phyloP scores from a whole-genome alignment of 257 asterid species.

The Craterostigma plantagineum region DNA sequence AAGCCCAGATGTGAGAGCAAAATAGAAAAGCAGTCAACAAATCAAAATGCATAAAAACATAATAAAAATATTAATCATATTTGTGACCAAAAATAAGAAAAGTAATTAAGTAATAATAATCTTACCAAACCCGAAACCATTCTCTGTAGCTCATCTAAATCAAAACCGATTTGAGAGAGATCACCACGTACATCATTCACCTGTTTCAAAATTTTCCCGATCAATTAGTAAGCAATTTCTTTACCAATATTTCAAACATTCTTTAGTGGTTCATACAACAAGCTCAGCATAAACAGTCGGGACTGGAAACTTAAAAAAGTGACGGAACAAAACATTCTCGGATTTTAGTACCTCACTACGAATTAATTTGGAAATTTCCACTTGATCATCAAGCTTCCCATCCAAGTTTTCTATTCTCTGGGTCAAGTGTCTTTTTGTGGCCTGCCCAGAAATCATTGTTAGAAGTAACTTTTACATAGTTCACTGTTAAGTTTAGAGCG shows the following conservation, averaged over 20 bases:
- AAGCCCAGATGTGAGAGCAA: background rate
- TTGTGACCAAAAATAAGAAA: too few relatives aligned
- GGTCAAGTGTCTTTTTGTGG: conserved; percentile 75
- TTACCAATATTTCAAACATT: too few relatives aligned
- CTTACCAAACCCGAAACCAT: conserved; percentile 62
- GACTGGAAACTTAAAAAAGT: background rate
- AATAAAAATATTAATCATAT: too few relatives aligned
- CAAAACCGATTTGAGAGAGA: conserved; percentile 35
- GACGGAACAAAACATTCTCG: background rate
- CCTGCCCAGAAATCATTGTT: conserved; percentile 17
- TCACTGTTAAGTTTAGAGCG: too few relatives aligned
- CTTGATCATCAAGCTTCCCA: conserved; percentile 76
- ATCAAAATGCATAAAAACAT: too few relatives aligned
- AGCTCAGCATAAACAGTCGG: too few relatives aligned
- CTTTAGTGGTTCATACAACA: too few relatives aligned
- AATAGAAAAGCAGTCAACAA: too few relatives aligned
- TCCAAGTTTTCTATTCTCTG: conserved; percentile 88
- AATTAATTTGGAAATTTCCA: conserved; percentile 58
- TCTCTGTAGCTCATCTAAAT: conserved; percentile 32
- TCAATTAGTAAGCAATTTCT: background rate
- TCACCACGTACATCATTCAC: conserved; percentile 43
- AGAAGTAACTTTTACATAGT: too few relatives aligned
- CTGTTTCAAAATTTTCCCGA: conserved; percentile 19
- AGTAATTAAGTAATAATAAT: too few relatives aligned
- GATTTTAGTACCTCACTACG: conserved; percentile 34